Conservation (phyloP, 148 eudicot genomes). For the Cornus florida region DNA sequence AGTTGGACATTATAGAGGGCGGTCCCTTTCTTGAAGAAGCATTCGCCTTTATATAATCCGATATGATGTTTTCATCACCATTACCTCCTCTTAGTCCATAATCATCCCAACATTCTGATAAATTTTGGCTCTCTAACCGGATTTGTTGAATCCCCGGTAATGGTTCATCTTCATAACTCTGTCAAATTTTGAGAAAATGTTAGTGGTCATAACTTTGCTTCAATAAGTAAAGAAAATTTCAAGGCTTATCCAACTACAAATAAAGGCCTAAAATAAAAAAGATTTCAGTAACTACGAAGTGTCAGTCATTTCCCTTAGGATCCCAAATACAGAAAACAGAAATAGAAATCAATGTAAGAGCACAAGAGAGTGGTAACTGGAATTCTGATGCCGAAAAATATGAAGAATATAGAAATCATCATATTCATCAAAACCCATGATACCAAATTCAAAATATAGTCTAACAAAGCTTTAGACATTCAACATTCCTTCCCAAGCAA, state of each 20-base stretch:
- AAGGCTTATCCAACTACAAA: not conserved
- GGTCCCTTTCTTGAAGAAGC: not conserved
- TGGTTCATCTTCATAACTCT: slow-evolving; percentile 88
- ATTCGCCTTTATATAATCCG: not conserved
- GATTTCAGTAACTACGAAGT: too few species aligned
- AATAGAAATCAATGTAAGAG: not conserved
- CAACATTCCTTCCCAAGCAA: not conserved
- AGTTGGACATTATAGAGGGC: not conserved
- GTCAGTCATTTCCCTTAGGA: too few species aligned
- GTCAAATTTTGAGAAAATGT: slow-evolving; percentile 10
- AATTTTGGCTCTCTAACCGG: slow-evolving; percentile 40
- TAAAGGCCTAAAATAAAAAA: too few species aligned
- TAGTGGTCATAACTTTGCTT: not conserved
- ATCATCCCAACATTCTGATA: slow-evolving; percentile 61
- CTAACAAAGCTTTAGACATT: not conserved
- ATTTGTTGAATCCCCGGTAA: slow-evolving; percentile 59
- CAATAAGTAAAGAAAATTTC: not conserved
- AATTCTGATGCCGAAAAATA: not conserved
- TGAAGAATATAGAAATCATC: too few species aligned
- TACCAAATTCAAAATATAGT: too few species aligned
- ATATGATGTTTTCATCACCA: slow-evolving; percentile 8
- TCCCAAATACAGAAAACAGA: too few species aligned
- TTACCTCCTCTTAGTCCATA: not conserved
- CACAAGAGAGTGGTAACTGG: not conserved
- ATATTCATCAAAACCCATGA: too few species aligned